These are phyloP conservation scores for Nepenthes gracilis DNA, from an alignment of 148 eudicot genomes.

Conservation along the genomic window DNA sequence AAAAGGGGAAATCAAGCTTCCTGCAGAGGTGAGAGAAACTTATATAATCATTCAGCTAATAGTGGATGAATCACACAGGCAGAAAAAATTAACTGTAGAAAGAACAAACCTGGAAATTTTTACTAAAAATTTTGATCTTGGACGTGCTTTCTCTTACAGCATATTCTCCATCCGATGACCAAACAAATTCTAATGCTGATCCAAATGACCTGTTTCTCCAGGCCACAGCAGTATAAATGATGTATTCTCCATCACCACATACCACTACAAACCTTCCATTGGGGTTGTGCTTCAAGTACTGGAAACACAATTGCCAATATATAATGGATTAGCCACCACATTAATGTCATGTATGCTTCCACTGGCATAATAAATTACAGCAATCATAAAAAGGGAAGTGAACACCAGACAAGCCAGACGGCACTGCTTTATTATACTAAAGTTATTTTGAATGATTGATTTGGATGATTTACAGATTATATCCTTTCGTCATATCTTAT, in stretches of 20 bases:
- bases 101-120: slow-evolving; percentile 74
- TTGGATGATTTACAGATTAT: too few species aligned
- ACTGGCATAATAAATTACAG: neutral
- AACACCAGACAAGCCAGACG: too few species aligned
- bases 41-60: neutral
- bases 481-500: too few species aligned
- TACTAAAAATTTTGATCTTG: slow-evolving; percentile 79
- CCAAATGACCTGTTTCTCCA: slow-evolving; percentile 98
- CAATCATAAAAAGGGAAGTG: neutral
- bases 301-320: slow-evolving; percentile 12
- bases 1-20: too few species aligned
- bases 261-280: slow-evolving; percentile 99
- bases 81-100: neutral
- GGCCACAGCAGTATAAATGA: slow-evolving; percentile 84
- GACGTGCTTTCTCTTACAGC: slow-evolving; percentile 98
- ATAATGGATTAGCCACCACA: neutral
- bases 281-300: slow-evolving; percentile 92
- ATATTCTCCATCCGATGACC: slow-evolving; percentile 96
- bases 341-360: neutral
- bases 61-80: neutral
- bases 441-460: too few species aligned
- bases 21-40: too few species aligned
- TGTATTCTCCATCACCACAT: slow-evolving; percentile 92
- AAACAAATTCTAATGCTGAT: slow-evolving; percentile 84
- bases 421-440: too few species aligned